Conservation (phyloP, 257 asterid genomes). For the Solanum sitiens region DNA sequence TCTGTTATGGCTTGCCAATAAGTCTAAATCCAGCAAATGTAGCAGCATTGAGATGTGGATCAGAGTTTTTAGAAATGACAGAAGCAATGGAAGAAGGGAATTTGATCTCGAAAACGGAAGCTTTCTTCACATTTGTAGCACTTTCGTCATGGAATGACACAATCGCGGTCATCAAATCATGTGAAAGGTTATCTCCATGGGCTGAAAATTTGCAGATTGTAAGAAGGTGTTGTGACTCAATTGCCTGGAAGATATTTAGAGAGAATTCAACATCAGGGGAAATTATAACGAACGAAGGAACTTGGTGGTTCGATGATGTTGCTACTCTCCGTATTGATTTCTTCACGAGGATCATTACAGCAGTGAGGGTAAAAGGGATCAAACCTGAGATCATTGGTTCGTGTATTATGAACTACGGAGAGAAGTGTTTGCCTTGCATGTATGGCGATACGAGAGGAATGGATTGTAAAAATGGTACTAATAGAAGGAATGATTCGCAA, state of each 20-base stretch:
- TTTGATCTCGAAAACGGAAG: constrained; percentile 61
- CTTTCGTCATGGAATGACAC: constrained; percentile 77
- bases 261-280: constrained; percentile 28
- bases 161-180: constrained; percentile 46
- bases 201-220: constrained; percentile 83
- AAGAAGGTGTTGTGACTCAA: constrained; percentile 71
- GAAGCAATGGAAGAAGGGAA: constrained; percentile 79
- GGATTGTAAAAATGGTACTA: not conserved
- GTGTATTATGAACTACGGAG: constrained; percentile 49
- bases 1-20: constrained; percentile 56
- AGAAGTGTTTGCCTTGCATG: constrained; percentile 43
- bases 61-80: constrained; percentile 78
- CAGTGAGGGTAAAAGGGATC: constrained; percentile 44
- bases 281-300: constrained; percentile 8
- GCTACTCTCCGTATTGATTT: constrained; percentile 52
- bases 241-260: constrained; percentile 47
- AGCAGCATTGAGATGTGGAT: constrained; percentile 67
- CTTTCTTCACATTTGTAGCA: constrained; percentile 70
- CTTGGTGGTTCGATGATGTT: constrained; percentile 71
- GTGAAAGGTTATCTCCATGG: constrained; percentile 73
- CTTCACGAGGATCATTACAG: constrained; percentile 56
- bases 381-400: constrained; percentile 52
- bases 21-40: constrained; percentile 42
- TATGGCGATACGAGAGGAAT: constrained; percentile 23
- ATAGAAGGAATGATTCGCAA: constrained; percentile 30